Conservation (phyloP, 1,284 basidiomycete species). For the Gymnopus androsaceus region DNA sequence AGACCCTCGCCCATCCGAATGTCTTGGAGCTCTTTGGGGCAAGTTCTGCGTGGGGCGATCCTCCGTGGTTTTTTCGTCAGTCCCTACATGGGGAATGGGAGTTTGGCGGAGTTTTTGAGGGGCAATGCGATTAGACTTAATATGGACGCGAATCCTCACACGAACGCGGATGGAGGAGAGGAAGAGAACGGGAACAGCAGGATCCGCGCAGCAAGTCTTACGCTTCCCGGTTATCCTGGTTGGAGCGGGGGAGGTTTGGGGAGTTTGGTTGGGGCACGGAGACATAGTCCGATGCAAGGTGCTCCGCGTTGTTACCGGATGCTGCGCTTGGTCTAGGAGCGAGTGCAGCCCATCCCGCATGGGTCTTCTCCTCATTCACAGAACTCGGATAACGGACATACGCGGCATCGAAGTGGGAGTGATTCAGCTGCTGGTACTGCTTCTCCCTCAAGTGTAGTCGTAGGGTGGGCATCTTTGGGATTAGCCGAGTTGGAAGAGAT, state of each 20-base stretch:
- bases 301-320: background rate
- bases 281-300: background rate
- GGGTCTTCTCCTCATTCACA: background rate
- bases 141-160: too few relatives aligned
- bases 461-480: too few relatives aligned
- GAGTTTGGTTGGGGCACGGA: conserved; percentile 1
- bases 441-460: too few relatives aligned
- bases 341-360: background rate
- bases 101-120: conserved; percentile 7
- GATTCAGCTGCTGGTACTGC: too few relatives aligned
- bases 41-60: conserved; percentile 55
- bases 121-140: too few relatives aligned
- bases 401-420: background rate
- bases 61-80: conserved; percentile 69
- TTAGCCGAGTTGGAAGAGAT: conserved; percentile 18
- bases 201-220: too few relatives aligned
- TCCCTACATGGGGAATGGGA: conserved; percentile 19
- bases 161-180: too few relatives aligned
- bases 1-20: conserved; percentile 50
- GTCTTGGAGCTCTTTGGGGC: conserved; percentile 62
- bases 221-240: conserved; percentile 13
- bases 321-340: background rate
- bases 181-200: background rate
- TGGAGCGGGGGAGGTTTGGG: conserved; percentile 14
- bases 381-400: too few relatives aligned